Evolutionary conservation across 257 asterid genomes (phyloP).

Genomic region (Capsicum rhomboideum): DNA sequence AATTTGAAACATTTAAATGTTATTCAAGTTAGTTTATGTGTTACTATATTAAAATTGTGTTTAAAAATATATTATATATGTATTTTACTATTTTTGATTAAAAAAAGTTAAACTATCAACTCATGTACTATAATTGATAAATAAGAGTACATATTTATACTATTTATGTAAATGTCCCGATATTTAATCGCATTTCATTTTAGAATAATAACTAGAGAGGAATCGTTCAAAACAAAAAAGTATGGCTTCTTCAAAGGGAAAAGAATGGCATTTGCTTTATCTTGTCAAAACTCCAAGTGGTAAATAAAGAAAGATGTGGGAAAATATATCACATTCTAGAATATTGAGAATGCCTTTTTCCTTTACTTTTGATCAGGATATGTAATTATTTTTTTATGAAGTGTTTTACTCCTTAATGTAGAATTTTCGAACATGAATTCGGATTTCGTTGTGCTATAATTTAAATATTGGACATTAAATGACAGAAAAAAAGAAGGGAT

Average conservation of each 20-base stretch:
- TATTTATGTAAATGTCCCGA: no score
- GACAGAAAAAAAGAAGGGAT: no score
- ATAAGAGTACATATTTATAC: no score
- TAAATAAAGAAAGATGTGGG: not conserved
- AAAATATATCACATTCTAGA: not conserved
- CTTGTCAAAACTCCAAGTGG: not conserved
- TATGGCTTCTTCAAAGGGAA: not conserved
- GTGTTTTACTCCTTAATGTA: not conserved
- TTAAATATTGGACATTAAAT: no score
- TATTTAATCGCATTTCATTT: not conserved
- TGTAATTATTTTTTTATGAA: not conserved
- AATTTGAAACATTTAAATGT: no score
- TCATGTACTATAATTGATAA: no score
- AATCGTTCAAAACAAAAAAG: not conserved
- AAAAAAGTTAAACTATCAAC: no score
- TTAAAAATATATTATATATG: no score
- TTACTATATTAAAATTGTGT: no score
- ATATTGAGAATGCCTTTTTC: not conserved
- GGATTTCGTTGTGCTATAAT: no score
- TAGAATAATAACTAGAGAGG: not conserved
- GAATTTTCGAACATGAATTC: not conserved
- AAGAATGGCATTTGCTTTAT: not conserved
- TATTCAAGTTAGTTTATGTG: no score
- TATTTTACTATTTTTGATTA: no score
- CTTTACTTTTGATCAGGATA: not conserved